These are phyloP conservation scores for Waltergamsia citrina DNA, from an alignment of 2,329 filamentous ascomycete genomes.

Conservation along the genomic window DNA sequence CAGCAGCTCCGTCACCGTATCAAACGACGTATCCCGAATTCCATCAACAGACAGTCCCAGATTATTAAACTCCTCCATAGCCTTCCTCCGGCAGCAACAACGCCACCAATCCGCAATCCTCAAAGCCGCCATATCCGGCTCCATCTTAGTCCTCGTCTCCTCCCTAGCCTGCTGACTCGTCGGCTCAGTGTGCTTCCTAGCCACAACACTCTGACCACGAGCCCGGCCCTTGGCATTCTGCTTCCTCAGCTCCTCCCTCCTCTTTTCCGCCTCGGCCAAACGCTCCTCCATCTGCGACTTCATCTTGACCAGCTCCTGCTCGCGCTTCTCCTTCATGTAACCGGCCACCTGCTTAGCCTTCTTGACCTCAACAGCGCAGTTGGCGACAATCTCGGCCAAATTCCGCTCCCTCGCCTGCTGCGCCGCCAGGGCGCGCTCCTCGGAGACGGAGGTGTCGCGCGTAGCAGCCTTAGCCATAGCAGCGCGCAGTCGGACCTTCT, in stretches of 20 bases:
- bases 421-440: slow-evolving; percentile 69
- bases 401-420: slow-evolving; percentile 73
- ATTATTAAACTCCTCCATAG: slow-evolving; percentile 55
- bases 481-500: slow-evolving; percentile 71
- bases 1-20: slow-evolving; percentile 61
- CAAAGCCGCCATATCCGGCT: slow-evolving; percentile 50
- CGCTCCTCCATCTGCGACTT: slow-evolving; percentile 71
- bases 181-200: slow-evolving; percentile 38
- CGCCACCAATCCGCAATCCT: slow-evolving; percentile 67
- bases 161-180: slow-evolving; percentile 37
- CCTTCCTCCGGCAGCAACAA: slow-evolving; percentile 42
- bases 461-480: slow-evolving; percentile 64
- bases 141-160: slow-evolving; percentile 28
- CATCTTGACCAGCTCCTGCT: slow-evolving; percentile 61
- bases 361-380: slow-evolving; percentile 75
- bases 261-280: slow-evolving; percentile 65
- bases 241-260: slow-evolving; percentile 55
- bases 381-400: slow-evolving; percentile 70
- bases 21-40: slow-evolving; percentile 62
- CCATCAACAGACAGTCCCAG: slow-evolving; percentile 62
- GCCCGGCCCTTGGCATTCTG: slow-evolving; percentile 41
- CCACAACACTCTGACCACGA: slow-evolving; percentile 40
- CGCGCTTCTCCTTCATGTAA: slow-evolving; percentile 70
- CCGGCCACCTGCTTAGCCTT: slow-evolving; percentile 77
- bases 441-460: slow-evolving; percentile 54